Conservation (phyloP, 768 basidiomycete species). For the Podaxis sp. region DNA sequence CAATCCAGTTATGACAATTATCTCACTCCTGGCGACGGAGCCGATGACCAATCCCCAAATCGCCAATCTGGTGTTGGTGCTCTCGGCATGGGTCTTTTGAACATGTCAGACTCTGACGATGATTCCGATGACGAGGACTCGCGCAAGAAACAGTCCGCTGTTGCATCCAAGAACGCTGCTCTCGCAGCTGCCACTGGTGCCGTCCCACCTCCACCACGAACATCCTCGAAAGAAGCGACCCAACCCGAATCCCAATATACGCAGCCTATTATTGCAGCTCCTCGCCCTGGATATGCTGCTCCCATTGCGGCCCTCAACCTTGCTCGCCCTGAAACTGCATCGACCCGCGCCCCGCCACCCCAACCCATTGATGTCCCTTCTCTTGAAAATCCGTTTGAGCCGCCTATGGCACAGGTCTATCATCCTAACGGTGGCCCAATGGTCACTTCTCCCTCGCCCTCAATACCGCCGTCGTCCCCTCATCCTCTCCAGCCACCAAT, state of each 20-base stretch:
- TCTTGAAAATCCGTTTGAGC: constrained; percentile 27
- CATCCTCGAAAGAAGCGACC: background rate
- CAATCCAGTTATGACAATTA: constrained; percentile 62
- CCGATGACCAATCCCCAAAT: constrained; percentile 14
- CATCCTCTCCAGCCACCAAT: constrained; percentile 76
- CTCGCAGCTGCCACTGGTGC: constrained; percentile 33
- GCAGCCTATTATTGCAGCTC: constrained; percentile 54
- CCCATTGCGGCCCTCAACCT: constrained; percentile 66
- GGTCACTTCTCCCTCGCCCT: constrained; percentile 12
- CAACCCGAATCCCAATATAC: constrained; percentile 12
- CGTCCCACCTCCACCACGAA: constrained; percentile 10
- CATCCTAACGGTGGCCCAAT: background rate
- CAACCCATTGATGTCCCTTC: constrained; percentile 18
- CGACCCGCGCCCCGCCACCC: constrained; percentile 28
- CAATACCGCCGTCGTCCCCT: constrained; percentile 42
- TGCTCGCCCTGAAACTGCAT: constrained; percentile 43
- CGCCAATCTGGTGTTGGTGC: constrained; percentile 41
- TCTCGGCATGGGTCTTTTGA: constrained; percentile 35
- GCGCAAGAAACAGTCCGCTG: constrained; percentile 3
- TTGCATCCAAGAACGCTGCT: constrained; percentile 35
- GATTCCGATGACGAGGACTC: constrained; percentile 23
- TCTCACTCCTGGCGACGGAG: constrained; percentile 32
- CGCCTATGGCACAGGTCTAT: constrained; percentile 15
- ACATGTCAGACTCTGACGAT: constrained; percentile 30
- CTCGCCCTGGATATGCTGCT: constrained; percentile 71